Base-by-base conservation (phyloP, 305 asterid species). In the Striga hermonthica region DNA sequence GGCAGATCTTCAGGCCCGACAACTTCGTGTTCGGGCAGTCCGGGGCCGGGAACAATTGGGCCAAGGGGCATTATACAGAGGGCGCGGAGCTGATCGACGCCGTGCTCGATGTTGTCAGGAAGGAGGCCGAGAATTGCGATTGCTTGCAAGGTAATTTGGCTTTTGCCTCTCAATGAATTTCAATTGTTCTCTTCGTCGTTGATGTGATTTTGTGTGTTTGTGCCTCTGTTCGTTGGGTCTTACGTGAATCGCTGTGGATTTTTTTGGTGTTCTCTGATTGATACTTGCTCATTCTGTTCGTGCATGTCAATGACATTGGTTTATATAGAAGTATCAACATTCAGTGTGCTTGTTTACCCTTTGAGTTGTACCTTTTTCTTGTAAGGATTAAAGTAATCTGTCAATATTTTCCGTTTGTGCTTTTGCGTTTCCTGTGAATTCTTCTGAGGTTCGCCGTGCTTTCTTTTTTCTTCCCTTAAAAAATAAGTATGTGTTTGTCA, bases 81-180 rank as follows among this genome's bases (percentile, higher is more conserved):
- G 96, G 96, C 13, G 96, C 96, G 9, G 96, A 89, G 83, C 70
- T 89, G 82, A 89, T 89, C 22, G 96, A 89, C 69, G 58, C 95
- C 9, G 96, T 89, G 66, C 96, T 89, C 53, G 96, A 89, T 66
- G 96, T 86, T 57, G 96, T 89, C 37, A 76, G 96, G 59, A 89
- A 89, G 80, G 96, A 88, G 62, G 91, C 90, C 11, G 96, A 88
- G 60, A 88, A 88, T 44, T 88, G 96, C 66, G 96, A 89, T 64
- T 89, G 96, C 81, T 73, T 89, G 87, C 96, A 89, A 89, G 96
- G 96, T 86, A 38, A 66, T 39, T 58, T 0, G 6, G 2, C 37
- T 28, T 39, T 53, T 0, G 16, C 39, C 34, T 48, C 9, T 6
- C 2, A 22, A n/a, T 10, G 39, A 12, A 13, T 9, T 57, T 57